A percentile compares a stretch with the other conserved stretches of the same genome.
Conservation (phyloP, 2,329 filamentous ascomycete species). For the Beauveria pseudobassiana region DNA sequence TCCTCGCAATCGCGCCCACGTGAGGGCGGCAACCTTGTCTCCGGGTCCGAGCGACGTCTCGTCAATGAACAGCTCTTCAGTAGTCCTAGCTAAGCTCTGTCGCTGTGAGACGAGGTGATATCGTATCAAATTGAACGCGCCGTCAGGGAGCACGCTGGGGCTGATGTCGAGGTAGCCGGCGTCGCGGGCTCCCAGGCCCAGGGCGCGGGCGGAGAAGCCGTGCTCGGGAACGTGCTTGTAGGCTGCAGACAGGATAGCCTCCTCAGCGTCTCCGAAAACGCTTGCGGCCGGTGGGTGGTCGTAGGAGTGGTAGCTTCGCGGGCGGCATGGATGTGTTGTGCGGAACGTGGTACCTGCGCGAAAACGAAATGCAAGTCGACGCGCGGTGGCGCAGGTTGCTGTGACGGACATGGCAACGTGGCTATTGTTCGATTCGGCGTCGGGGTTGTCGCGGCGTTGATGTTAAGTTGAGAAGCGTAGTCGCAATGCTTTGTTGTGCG, state of each 20-base stretch:
- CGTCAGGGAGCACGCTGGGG: slow-evolving; percentile 71
- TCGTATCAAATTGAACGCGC: slow-evolving; percentile 72
- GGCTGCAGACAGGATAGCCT: slow-evolving; percentile 72
- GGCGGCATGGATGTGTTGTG: not conserved
- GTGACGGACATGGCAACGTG: not conserved
- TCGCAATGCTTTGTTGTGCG: not conserved
- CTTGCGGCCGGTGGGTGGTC: slow-evolving; percentile 52
- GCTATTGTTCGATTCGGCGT: not conserved
- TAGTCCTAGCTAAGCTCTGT: slow-evolving; percentile 43
- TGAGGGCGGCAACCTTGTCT: slow-evolving; percentile 60
- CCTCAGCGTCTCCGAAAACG: slow-evolving; percentile 62
- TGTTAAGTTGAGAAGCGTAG: not conserved
- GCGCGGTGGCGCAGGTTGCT: not conserved
- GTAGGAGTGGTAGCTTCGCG: slow-evolving; percentile 60
- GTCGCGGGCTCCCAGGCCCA: slow-evolving; percentile 73
- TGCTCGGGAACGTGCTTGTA: slow-evolving; percentile 68
- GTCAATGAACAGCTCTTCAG: slow-evolving; percentile 31
- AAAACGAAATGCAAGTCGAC: not conserved
- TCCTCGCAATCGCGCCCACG: slow-evolving; percentile 68
- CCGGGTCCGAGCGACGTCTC: slow-evolving; percentile 39
- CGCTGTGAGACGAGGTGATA: slow-evolving; percentile 68
- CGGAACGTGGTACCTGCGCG: not conserved
- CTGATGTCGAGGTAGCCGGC: slow-evolving; percentile 82
- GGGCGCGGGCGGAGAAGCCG: slow-evolving; percentile 70
- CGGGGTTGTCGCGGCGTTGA: not conserved